phyloP scores from a whole-genome alignment of 2,329 filamentous ascomycete genomes.

The Pyricularia pennisetigena region DNA sequence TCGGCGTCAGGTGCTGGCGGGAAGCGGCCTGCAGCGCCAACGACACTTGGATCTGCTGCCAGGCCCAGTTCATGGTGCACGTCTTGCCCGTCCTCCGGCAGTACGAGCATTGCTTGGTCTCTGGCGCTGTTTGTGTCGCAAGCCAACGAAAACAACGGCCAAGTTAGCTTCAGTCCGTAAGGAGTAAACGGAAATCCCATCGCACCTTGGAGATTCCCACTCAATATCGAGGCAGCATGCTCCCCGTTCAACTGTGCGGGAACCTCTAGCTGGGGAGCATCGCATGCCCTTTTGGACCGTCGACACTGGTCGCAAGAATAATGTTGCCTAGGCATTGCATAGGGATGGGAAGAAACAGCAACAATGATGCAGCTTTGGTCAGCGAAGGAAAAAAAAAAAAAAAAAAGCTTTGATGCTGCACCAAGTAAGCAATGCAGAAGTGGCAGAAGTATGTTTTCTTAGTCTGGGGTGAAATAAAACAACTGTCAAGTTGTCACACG shows the following conservation, averaged over 20 bases:
- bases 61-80: background rate
- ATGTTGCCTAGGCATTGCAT: background rate
- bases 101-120: background rate
- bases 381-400: background rate
- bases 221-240: background rate
- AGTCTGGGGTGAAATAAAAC: background rate
- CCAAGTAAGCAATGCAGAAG: background rate
- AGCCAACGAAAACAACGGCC: background rate
- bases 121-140: background rate
- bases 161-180: background rate
- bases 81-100: background rate
- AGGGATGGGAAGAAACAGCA: background rate
- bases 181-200: background rate
- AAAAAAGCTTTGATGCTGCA: background rate
- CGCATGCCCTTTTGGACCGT: background rate
- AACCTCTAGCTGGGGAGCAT: background rate
- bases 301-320: background rate
- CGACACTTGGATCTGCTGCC: slow-evolving; percentile 1
- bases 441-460: background rate
- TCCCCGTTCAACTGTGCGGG: background rate
- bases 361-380: background rate
- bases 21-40: background rate
- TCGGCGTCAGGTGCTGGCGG: background rate
- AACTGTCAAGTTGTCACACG: background rate
- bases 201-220: background rate